Percentiles rank a stretch among this genome's conserved stretches.
Conservation (phyloP, 2,329 filamentous ascomycete species). For the Aureobasidium uvarum region DNA sequence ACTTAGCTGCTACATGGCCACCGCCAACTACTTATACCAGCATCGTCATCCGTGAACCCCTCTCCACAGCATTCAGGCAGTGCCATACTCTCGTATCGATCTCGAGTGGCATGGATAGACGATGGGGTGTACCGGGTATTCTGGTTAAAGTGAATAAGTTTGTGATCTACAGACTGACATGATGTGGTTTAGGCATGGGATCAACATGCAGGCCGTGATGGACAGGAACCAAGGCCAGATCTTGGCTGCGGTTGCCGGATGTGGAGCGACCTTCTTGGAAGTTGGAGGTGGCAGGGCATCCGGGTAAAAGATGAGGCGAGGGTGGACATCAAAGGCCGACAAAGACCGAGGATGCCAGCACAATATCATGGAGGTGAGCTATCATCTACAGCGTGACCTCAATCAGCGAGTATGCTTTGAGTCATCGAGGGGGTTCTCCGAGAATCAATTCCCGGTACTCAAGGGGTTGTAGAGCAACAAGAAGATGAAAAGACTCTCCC, state of each 20-base stretch:
- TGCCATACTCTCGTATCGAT: conserved; percentile 11
- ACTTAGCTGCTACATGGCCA: not conserved
- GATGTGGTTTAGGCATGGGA: conserved; percentile 9
- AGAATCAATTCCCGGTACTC: not conserved
- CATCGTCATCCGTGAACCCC: not conserved
- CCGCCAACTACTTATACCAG: conserved; percentile 14
- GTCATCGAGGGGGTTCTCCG: not conserved
- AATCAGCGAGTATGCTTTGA: not conserved
- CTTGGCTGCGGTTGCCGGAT: conserved; percentile 14
- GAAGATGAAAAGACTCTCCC: not conserved
- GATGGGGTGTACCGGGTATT: conserved; percentile 19
- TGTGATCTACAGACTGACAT: conserved; percentile 13
- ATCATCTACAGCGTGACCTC: not conserved
- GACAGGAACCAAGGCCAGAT: conserved; percentile 13
- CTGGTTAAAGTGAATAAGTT: conserved; percentile 16
- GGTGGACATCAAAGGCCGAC: conserved; percentile 13
- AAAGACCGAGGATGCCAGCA: not conserved
- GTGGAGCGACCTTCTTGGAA: conserved; percentile 1
- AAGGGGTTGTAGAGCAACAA: not conserved
- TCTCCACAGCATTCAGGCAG: conserved; percentile 14
- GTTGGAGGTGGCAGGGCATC: conserved; percentile 12
- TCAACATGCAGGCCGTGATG: conserved; percentile 15
- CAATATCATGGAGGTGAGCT: not conserved
- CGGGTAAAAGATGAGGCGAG: conserved; percentile 20
- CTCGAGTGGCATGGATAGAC: conserved; percentile 8